These are phyloP conservation scores for Termitomyces sp. DNA, from an alignment of 768 basidiomycete species.

Conservation along the genomic window DNA sequence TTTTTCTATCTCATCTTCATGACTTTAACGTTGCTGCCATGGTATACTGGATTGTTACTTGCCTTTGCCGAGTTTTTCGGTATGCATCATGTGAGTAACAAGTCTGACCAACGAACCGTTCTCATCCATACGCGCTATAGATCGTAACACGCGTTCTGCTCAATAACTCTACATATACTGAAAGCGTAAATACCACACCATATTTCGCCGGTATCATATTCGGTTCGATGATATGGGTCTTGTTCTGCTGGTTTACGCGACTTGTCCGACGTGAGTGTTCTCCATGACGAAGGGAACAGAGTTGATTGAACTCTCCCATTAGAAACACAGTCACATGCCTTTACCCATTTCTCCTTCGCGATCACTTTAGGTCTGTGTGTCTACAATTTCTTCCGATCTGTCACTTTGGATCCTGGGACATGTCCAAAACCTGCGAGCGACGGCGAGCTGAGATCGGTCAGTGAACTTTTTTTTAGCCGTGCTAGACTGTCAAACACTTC, in stretches of 20 bases:
- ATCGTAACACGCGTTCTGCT: slow-evolving; percentile 82
- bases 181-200: slow-evolving; percentile 79
- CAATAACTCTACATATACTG: slow-evolving; percentile 76
- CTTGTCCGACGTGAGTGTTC: slow-evolving; percentile 58
- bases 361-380: slow-evolving; percentile 63
- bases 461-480: slow-evolving; percentile 19
- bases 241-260: slow-evolving; percentile 74
- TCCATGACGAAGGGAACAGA: slow-evolving; percentile 19
- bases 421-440: slow-evolving; percentile 80
- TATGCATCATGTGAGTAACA: slow-evolving; percentile 84
- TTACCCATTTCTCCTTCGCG: slow-evolving; percentile 74
- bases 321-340: slow-evolving; percentile 76
- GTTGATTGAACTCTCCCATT: not conserved
- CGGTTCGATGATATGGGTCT: slow-evolving; percentile 83
- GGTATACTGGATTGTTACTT: slow-evolving; percentile 84
- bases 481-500: not conserved
- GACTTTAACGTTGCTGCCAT: slow-evolving; percentile 78
- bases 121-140: slow-evolving; percentile 25
- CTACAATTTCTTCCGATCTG: slow-evolving; percentile 89
- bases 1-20: slow-evolving; percentile 81
- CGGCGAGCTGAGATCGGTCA: slow-evolving; percentile 79
- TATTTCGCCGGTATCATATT: slow-evolving; percentile 92
- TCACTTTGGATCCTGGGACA: slow-evolving; percentile 84
- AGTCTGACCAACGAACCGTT: slow-evolving; percentile 5
- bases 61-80: slow-evolving; percentile 84